A percentile compares a stretch with the other conserved stretches of the same genome.
Conservation (phyloP, 208 protist genomes). For the Leishmania amazonensis region DNA sequence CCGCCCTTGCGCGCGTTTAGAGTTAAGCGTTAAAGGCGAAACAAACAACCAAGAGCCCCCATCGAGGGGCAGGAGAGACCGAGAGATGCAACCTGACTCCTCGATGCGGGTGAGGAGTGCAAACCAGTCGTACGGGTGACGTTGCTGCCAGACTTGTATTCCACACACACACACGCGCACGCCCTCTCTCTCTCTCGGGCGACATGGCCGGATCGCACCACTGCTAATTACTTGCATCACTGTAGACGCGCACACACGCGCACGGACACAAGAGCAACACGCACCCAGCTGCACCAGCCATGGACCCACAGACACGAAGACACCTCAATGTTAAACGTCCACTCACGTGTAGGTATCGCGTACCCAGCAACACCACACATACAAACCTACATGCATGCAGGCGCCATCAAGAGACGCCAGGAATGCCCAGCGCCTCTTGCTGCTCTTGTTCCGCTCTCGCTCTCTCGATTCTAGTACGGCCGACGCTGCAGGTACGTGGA, state of each 20-base stretch:
- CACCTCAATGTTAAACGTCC: neutral
- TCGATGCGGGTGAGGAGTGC: neutral
- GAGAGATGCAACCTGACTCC: neutral
- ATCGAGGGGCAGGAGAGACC: neutral
- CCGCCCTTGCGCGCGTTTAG: neutral
- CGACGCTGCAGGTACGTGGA: slow-evolving; percentile 64
- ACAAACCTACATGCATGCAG: neutral
- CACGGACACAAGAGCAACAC: neutral
- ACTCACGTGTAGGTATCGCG: neutral
- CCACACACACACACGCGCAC: neutral
- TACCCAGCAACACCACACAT: neutral
- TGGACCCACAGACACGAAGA: neutral
- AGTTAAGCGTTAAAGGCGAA: neutral
- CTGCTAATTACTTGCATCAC: neutral
- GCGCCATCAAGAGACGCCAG: neutral
- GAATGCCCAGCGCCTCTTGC: neutral
- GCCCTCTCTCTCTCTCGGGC: no score
- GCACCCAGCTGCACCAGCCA: neutral
- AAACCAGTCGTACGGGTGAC: neutral
- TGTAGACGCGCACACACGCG: neutral
- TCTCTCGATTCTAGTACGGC: slow-evolving; percentile 1
- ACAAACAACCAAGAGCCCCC: neutral
- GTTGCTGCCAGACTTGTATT: neutral
- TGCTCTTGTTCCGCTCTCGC: no score
- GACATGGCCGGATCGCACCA: no score